These are phyloP conservation scores for Eustoma russellianum DNA, from an alignment of 257 asterid genomes.

Conservation along the genomic window DNA sequence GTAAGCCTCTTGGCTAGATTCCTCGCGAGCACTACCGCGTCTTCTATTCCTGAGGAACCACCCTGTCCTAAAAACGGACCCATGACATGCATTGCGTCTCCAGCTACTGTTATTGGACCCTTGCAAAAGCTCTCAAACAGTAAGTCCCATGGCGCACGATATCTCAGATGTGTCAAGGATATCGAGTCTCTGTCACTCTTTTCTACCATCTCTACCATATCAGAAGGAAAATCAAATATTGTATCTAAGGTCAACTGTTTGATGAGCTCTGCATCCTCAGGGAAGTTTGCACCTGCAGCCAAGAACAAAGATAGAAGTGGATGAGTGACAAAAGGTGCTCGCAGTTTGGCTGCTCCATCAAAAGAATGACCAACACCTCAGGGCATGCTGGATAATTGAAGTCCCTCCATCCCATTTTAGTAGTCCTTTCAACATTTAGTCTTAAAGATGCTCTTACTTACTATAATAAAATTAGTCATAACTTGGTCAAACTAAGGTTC, in stretches of 20 bases:
- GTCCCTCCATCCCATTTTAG: too few species aligned
- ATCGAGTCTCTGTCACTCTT: slow-evolving; percentile 17
- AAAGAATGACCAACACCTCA: too few species aligned
- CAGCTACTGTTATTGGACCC: slow-evolving; percentile 26
- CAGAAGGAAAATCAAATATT: slow-evolving; percentile 17
- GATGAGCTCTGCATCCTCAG: slow-evolving; percentile 20
- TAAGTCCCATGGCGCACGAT: slow-evolving; percentile 36
- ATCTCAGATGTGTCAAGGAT: slow-evolving; percentile 23
- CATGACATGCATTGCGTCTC: slow-evolving; percentile 46
- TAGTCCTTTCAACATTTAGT: too few species aligned
- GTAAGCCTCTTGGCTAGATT: slow-evolving; percentile 15
- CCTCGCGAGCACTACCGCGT: slow-evolving; percentile 39
- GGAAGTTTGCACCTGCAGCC: slow-evolving; percentile 15
- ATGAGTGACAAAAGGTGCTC: too few species aligned
- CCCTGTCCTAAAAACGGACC: slow-evolving; percentile 39
- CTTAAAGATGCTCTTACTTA: too few species aligned
- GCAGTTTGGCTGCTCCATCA: too few species aligned
- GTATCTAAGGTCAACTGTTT: slow-evolving; percentile 13
- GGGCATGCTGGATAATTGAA: too few species aligned
- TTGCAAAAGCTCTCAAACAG: slow-evolving; percentile 15
- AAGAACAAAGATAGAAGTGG: background rate
- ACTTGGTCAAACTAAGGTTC: too few species aligned
- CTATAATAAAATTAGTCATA: too few species aligned
- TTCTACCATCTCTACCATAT: slow-evolving; percentile 19
- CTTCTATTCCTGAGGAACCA: slow-evolving; percentile 31